Conservation (phyloP, 352 stramenopile species). For the Globisporangium lucens region DNA sequence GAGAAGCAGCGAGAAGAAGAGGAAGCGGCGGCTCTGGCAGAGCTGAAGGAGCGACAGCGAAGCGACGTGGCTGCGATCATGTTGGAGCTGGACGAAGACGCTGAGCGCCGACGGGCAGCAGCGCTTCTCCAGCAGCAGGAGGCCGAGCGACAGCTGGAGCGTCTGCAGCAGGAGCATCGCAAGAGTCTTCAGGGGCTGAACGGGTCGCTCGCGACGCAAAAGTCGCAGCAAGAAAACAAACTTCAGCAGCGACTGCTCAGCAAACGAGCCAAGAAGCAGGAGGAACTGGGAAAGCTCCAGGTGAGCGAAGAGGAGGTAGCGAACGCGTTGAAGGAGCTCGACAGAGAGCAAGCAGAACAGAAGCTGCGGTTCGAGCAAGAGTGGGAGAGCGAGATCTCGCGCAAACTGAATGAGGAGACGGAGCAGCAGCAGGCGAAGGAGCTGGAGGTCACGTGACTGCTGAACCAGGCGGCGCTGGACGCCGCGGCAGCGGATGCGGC, state of each 20-base stretch:
- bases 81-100: constrained; percentile 7
- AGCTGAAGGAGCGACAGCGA: constrained; percentile 15
- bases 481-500: constrained; percentile 23
- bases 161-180: constrained; percentile 47
- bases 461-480: constrained; percentile 23
- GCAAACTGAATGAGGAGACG: constrained; percentile 1
- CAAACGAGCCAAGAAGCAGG: constrained; percentile 20
- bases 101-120: constrained; percentile 22
- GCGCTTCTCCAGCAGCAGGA: constrained; percentile 29
- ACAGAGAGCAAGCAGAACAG: constrained; percentile 12
- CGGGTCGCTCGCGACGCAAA: constrained; percentile 29
- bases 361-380: constrained; percentile 12
- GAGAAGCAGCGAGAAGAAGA: constrained; percentile 4
- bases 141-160: constrained; percentile 35
- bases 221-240: constrained; percentile 34
- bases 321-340: constrained; percentile 10
- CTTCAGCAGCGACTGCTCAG: constrained; percentile 49
- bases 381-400: constrained; percentile 9
- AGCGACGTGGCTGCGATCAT: constrained; percentile 19
- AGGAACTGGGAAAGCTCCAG: constrained; percentile 9
- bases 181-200: constrained; percentile 31
- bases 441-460: not conserved
- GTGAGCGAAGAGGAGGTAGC: not conserved
- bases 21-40: constrained; percentile 3
- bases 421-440: constrained; percentile 15